Evolutionary conservation across 306 rosid species (phyloP).

Genomic region (Prunus armeniaca): DNA sequence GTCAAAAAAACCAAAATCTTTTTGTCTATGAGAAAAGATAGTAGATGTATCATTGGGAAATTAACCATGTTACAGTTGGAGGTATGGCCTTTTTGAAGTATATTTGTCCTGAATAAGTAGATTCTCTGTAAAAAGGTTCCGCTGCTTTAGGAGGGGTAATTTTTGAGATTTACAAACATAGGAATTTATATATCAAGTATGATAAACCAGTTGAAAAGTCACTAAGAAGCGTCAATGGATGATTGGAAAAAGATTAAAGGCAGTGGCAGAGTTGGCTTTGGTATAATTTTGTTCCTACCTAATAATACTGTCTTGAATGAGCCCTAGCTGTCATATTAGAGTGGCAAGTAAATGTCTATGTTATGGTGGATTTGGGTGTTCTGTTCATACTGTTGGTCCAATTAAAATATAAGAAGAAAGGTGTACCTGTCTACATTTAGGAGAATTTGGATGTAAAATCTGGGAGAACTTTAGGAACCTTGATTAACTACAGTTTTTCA

Average conservation of each 20-base stretch:
- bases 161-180: neutral
- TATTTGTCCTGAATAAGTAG: neutral
- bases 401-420: neutral
- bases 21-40: neutral
- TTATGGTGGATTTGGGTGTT: no score
- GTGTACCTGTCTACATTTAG: neutral
- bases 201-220: neutral
- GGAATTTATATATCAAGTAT: neutral
- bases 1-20: no score
- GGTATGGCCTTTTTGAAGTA: neutral
- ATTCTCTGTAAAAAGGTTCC: neutral
- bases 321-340: no score
- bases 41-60: neutral
- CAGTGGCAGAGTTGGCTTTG: no score
- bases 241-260: no score
- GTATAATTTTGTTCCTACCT: no score
- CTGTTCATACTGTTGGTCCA: neutral
- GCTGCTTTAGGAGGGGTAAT: neutral
- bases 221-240: neutral
- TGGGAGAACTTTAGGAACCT: neutral
- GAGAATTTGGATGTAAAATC: neutral
- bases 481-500: neutral
- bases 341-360: no score
- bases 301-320: no score
- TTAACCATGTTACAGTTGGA: neutral